Conservation (phyloP, 148 eudicot genomes). For the Persicaria tinctoria region DNA sequence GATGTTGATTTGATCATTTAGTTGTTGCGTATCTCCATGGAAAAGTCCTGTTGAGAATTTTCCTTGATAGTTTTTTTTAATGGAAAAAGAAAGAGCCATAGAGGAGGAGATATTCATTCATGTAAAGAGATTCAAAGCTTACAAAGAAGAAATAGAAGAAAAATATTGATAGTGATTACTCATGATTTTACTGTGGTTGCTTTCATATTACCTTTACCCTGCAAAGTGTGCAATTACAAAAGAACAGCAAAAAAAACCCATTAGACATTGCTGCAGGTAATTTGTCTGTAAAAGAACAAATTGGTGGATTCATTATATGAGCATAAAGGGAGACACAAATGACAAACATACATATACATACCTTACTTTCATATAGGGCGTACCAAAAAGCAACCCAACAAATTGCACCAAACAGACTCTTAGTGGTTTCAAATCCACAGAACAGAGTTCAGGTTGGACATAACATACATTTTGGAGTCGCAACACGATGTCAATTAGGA, state of each 20-base stretch:
- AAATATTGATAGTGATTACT: background rate
- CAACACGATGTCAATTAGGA: too few relatives aligned
- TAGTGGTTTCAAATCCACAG: too few relatives aligned
- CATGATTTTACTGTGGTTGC: background rate
- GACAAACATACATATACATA: too few relatives aligned
- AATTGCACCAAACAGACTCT: too few relatives aligned
- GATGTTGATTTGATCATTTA: constrained; percentile 1
- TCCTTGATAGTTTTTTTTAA: background rate
- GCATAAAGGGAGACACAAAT: too few relatives aligned
- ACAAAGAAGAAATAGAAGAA: background rate
- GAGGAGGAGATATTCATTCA: background rate
- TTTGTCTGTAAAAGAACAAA: background rate
- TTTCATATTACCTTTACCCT: background rate
- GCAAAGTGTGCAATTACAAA: background rate
- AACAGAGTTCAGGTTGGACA: too few relatives aligned
- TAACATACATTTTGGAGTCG: too few relatives aligned
- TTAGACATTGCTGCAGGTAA: too few relatives aligned
- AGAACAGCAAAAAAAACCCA: too few relatives aligned
- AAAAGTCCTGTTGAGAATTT: background rate
- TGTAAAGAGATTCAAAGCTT: background rate
- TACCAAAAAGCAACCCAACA: too few relatives aligned
- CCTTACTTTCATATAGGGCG: too few relatives aligned
- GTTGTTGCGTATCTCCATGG: background rate
- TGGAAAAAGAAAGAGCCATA: too few relatives aligned
- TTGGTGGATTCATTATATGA: background rate